Percentiles rank a stretch among this genome's conserved stretches.
These are phyloP conservation scores for Xylaria curta DNA, from an alignment of 495 filamentous ascomycete species.

Conservation along the genomic window DNA sequence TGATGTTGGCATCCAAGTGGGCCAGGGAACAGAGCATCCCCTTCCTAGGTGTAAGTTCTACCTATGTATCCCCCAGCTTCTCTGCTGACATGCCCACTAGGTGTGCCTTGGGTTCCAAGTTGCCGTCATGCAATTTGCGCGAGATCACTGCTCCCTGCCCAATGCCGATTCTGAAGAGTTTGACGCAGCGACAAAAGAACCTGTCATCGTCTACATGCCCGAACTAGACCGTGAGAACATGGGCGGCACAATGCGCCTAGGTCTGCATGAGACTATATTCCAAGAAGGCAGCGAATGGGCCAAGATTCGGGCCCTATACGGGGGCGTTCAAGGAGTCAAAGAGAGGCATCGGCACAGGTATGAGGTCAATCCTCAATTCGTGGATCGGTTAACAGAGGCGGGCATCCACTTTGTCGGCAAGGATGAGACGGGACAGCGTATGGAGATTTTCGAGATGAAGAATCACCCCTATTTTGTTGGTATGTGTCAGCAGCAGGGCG, in stretches of 20 bases:
- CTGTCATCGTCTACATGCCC: slow-evolving; percentile 88
- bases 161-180: slow-evolving; percentile 73
- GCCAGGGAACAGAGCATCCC: slow-evolving; percentile 81
- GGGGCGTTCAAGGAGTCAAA: slow-evolving; percentile 56
- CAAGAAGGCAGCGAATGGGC: slow-evolving; percentile 81
- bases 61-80: neutral
- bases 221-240: slow-evolving; percentile 69
- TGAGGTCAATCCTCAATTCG: slow-evolving; percentile 74
- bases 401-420: slow-evolving; percentile 76
- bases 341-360: slow-evolving; percentile 79
- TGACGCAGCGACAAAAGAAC: slow-evolving; percentile 59
- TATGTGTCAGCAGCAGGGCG: slow-evolving; percentile 34
- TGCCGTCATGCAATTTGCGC: slow-evolving; percentile 89
- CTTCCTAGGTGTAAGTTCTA: slow-evolving; percentile 66
- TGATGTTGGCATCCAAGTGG: slow-evolving; percentile 84
- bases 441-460: slow-evolving; percentile 89
- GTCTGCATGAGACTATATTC: slow-evolving; percentile 75
- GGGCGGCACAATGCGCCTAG: slow-evolving; percentile 94
- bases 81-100: slow-evolving; percentile 6
- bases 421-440: slow-evolving; percentile 81
- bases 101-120: slow-evolving; percentile 96
- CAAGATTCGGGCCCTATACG: slow-evolving; percentile 77
- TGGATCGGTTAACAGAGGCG: slow-evolving; percentile 61
- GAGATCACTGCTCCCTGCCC: slow-evolving; percentile 67
- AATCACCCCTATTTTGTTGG: slow-evolving; percentile 91